Base-by-base conservation (phyloP, 352 stramenopile genomes). In the Phytophthora meadii region DNA sequence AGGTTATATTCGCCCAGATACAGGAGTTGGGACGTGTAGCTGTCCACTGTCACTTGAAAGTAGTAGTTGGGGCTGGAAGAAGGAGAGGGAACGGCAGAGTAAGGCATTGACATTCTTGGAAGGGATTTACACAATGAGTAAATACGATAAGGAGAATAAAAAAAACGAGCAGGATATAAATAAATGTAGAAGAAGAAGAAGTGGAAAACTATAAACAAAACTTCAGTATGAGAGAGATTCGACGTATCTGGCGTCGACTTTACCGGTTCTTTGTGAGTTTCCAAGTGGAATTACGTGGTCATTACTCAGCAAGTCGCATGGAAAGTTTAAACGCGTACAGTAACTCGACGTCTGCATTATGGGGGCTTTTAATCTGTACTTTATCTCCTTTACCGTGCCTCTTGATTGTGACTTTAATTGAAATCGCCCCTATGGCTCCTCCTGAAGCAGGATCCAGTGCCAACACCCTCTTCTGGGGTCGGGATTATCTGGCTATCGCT, bases 1-100 rank as follows among this genome's bases (percentile, higher is more conserved):
- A 90, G 52, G 1, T 71, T 59, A 51, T 74, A 86, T 41, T 76
- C 58, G 11, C 70, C 75, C 25, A 90, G 54, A 22, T 80, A 70
- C 24, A 70, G 53, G 36, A 82, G 54, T 6, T 28, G 60, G 0
- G 56, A 64, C 4, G 44, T 14, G 24, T 71, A 68, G 36, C 63
- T 77, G 41, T 74, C 57, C 15, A 76, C n/a, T 12, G 39, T 56
- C 48, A 81, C 46, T 10, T 75, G 47, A 50, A 69, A 55, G 27
- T 70, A 32, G 55, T 66, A 78, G 36, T 55, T 8, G n/a, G 54
- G 42, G 5, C 30, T 64, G 11, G 65, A 61, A 4, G 58, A 60
- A 39, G 27, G 30, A 2, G 42, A 58, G 25, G 51, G 51, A 14
- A 30, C 44, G 14, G 65, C 44, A 22, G 17, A 61, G 52, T 72